Percentiles rank a stretch among this genome's conserved stretches.
These are phyloP conservation scores for Colletotrichum coccodes DNA, from an alignment of 2,329 filamentous ascomycete genomes.

Conservation along the genomic window DNA sequence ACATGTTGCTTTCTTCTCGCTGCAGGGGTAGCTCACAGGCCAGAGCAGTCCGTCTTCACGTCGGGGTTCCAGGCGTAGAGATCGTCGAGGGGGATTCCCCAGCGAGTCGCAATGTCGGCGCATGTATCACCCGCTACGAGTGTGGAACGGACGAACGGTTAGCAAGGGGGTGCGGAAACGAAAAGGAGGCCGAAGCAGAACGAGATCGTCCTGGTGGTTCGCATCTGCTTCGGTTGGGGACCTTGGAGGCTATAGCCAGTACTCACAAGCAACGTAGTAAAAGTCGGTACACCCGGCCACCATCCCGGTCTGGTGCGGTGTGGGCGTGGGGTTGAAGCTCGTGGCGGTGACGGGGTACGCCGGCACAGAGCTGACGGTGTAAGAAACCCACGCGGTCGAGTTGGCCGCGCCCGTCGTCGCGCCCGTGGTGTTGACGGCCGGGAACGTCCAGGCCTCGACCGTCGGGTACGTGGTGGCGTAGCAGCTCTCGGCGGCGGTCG, in stretches of 20 bases:
- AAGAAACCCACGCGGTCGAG: background rate
- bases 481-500: background rate
- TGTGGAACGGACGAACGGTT: too few relatives aligned
- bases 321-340: background rate
- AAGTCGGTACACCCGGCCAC: background rate
- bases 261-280: too few relatives aligned
- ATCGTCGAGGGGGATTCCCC: background rate
- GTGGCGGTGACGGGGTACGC: background rate
- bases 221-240: too few relatives aligned
- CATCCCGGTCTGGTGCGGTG: background rate
- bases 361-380: background rate
- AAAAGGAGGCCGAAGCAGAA: too few relatives aligned
- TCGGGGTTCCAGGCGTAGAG: conserved; percentile 5
- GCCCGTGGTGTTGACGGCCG: background rate
- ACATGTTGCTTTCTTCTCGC: too few relatives aligned
- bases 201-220: too few relatives aligned
- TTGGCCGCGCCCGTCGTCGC: background rate
- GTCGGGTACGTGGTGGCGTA: background rate
- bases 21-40: too few relatives aligned
- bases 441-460: background rate
- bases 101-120: background rate
- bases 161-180: too few relatives aligned
- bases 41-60: background rate
- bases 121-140: background rate
- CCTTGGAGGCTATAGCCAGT: too few relatives aligned